Evolutionary conservation across 768 basidiomycete genomes (phyloP).

Genomic region (Clathrus columnatus): DNA sequence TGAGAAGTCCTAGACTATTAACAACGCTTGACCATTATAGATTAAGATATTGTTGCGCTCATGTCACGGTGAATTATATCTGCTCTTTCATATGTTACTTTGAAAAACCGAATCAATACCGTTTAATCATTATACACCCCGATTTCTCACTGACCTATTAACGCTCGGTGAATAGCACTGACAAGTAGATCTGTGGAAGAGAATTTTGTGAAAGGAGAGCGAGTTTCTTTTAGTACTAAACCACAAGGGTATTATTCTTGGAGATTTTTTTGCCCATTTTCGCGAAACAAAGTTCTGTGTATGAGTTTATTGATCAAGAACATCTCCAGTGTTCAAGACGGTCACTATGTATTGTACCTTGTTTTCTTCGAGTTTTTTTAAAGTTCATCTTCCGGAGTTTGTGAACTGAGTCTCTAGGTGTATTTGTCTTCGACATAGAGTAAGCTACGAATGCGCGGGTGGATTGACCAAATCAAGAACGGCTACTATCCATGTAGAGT

Average conservation of each 20-base stretch:
- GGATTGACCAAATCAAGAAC: not conserved
- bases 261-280: not conserved
- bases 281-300: not conserved
- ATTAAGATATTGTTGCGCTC: slow-evolving; percentile 8
- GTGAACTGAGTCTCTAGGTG: too few relatives aligned
- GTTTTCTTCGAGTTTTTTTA: not conserved
- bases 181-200: too few relatives aligned
- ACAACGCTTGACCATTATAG: not conserved
- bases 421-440: not conserved
- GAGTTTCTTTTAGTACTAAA: too few relatives aligned
- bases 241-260: too few relatives aligned
- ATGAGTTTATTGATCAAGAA: not conserved
- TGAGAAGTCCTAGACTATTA: slow-evolving; percentile 4
- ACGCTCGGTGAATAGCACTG: too few relatives aligned
- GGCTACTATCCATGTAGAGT: not conserved
- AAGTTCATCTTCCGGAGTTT: not conserved
- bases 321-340: not conserved
- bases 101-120: not conserved
- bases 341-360: too few relatives aligned
- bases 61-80: slow-evolving; percentile 14
- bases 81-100: slow-evolving; percentile 6
- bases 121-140: not conserved
- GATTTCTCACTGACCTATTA: not conserved
- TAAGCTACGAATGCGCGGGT: not conserved
- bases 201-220: too few relatives aligned